Conservation (phyloP, 108 stramenopile species). For the Epithemia pelagica region DNA sequence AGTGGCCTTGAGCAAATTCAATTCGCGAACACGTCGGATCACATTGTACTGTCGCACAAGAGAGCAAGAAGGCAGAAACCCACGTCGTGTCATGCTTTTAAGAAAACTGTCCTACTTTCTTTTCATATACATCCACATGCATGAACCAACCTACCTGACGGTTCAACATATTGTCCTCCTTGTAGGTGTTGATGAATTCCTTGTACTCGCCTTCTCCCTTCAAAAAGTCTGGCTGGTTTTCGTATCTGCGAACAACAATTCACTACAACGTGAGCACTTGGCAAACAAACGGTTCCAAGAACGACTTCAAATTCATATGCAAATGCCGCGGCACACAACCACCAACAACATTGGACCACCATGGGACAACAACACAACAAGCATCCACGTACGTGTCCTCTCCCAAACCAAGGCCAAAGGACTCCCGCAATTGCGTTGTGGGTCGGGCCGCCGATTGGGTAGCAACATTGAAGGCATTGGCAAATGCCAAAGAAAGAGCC, state of each 20-base stretch:
- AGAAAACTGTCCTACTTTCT: no score
- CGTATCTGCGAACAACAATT: no score
- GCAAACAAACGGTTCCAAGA: not conserved
- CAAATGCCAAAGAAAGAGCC: not conserved
- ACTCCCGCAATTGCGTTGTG: constrained; percentile 39
- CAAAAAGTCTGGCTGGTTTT: constrained; percentile 66
- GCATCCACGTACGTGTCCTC: constrained; percentile 42
- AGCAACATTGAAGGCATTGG: not conserved
- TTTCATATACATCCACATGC: not conserved
- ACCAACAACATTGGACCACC: no score
- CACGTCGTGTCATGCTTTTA: not conserved
- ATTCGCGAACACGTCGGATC: constrained; percentile 74
- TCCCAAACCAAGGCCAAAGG: constrained; percentile 75
- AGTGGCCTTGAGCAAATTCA: constrained; percentile 70
- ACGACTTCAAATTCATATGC: no score
- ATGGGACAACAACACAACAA: not conserved
- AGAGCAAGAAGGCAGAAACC: not conserved
- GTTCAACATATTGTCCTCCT: constrained; percentile 73
- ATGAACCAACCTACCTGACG: constrained; percentile 51
- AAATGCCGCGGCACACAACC: no score
- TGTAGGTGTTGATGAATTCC: constrained; percentile 66
- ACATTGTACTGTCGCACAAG: constrained; percentile 56
- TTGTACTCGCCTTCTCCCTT: constrained; percentile 84
- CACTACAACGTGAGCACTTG: no score
- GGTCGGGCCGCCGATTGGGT: constrained; percentile 10